These are phyloP conservation scores for Kodamaea fukazawae DNA, from an alignment of 805 yeast species.

Conservation along the genomic window DNA sequence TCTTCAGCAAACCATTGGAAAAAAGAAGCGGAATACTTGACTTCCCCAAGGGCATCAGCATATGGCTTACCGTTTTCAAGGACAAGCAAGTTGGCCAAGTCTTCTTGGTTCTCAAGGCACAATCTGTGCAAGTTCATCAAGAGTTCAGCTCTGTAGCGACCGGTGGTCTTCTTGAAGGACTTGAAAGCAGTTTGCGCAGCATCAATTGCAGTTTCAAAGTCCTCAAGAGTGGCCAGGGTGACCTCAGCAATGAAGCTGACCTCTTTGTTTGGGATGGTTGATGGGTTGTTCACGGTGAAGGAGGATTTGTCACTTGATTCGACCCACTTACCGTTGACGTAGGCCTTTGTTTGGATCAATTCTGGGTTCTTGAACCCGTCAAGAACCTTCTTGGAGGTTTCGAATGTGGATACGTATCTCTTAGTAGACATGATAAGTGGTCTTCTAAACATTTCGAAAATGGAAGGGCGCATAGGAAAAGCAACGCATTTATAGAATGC, in stretches of 20 bases:
- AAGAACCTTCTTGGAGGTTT: conserved; percentile 12
- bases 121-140: conserved; percentile 52
- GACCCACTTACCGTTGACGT: conserved; percentile 75
- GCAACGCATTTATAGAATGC: too few species aligned
- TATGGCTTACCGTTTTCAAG: conserved; percentile 75
- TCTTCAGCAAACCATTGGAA: conserved; percentile 89
- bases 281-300: conserved; percentile 77
- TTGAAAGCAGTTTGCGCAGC: conserved; percentile 54
- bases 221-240: conserved; percentile 50
- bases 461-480: too few species aligned
- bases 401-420: conserved; percentile 7
- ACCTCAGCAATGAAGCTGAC: conserved; percentile 49
- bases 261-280: conserved; percentile 39
- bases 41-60: conserved; percentile 71
- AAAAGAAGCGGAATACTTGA: conserved; percentile 65
- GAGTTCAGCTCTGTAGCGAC: conserved; percentile 53
- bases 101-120: conserved; percentile 57
- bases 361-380: conserved; percentile 41
- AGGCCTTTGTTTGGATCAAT: conserved; percentile 59
- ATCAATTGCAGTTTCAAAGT: conserved; percentile 54
- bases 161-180: conserved; percentile 50
- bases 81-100: conserved; percentile 61
- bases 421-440: conserved; percentile 4
- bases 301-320: conserved; percentile 37
- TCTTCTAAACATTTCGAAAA: conserved; percentile 1